Conservation (phyloP, 2,329 filamentous ascomycete species). For the Botrytis paeoniae region DNA sequence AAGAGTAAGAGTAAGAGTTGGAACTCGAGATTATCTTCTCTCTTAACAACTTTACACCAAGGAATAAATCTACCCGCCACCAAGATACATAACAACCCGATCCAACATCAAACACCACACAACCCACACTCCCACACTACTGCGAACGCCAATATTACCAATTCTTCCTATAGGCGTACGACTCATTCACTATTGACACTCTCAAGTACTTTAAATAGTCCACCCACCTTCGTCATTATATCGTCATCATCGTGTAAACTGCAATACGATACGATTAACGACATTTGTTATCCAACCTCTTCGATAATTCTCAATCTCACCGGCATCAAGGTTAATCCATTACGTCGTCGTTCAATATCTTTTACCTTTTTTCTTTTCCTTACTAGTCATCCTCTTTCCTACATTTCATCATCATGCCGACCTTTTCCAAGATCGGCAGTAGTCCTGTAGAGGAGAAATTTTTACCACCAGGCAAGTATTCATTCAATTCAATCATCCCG, state of each 20-base stretch:
- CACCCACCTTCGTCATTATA: not conserved
- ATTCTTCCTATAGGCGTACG: not conserved
- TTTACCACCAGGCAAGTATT: not conserved
- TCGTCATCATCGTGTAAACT: not conserved
- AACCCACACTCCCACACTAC: not conserved
- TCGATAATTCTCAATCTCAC: not conserved
- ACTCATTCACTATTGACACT: not conserved
- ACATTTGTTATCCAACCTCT: not conserved
- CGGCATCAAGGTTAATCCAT: not conserved
- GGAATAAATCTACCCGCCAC: not conserved
- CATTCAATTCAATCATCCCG: not conserved
- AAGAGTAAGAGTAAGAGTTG: no score
- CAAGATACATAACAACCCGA: not conserved
- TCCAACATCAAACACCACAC: not conserved
- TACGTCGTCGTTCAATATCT: not conserved
- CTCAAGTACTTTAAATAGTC: not conserved
- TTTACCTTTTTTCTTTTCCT: not conserved
- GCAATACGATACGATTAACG: not conserved
- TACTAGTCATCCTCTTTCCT: not conserved
- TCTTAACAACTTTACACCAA: not conserved
- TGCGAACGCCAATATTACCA: not conserved
- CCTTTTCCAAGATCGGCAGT: not conserved
- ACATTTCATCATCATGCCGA: not conserved
- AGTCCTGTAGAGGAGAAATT: not conserved
- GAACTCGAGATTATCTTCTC: not conserved